Percentiles rank a stretch among this genome's conserved stretches.
phyloP scores from a whole-genome alignment of 345 rosid genomes.

The Citrus unshiu region DNA sequence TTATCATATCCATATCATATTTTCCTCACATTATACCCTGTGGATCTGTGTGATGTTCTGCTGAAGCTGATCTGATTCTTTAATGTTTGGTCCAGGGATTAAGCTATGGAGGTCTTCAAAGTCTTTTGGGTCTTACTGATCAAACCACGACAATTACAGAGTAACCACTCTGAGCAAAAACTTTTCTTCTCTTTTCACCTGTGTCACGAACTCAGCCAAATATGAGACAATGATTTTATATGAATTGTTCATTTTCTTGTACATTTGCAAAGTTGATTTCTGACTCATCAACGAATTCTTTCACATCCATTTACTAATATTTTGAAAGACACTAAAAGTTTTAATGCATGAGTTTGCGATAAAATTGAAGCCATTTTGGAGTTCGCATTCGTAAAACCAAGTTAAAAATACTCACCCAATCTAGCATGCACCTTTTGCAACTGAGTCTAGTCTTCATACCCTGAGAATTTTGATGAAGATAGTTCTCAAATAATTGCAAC shows the following conservation, averaged over 20 bases:
- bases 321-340: too few species aligned
- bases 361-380: too few species aligned
- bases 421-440: background rate
- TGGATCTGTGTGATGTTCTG: background rate
- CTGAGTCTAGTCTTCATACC: background rate
- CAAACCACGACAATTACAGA: background rate
- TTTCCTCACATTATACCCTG: too few species aligned
- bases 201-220: background rate
- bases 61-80: background rate
- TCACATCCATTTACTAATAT: too few species aligned
- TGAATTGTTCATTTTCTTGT: background rate
- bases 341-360: too few species aligned
- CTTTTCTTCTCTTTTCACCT: background rate
- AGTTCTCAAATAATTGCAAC: too few species aligned
- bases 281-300: background rate
- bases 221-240: background rate
- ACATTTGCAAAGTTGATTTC: background rate
- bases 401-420: background rate
- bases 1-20: background rate
- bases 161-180: background rate
- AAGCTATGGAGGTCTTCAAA: conserved; percentile 5
- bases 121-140: background rate
- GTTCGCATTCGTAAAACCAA: too few species aligned
- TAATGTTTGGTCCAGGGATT: conserved; percentile 1
- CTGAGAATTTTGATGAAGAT: too few species aligned